These are phyloP conservation scores for Kwoniella pini DNA, from an alignment of 768 basidiomycete species.

Conservation along the genomic window DNA sequence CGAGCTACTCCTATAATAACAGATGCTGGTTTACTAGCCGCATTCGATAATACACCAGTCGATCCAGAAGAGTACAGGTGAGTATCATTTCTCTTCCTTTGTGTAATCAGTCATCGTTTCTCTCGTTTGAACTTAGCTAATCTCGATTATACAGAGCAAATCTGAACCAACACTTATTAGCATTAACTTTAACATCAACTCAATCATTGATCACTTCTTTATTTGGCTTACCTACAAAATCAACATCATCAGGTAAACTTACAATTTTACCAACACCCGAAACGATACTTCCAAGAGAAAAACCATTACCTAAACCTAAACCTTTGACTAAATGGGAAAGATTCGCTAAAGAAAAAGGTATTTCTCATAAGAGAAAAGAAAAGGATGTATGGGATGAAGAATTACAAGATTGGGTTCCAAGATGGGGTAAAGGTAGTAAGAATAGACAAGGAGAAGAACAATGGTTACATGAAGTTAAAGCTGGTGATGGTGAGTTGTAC, in stretches of 20 bases:
- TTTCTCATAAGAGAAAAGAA: constrained; percentile 73
- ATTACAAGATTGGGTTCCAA: constrained; percentile 82
- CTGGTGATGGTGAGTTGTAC: constrained; percentile 67
- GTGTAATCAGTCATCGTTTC: no score
- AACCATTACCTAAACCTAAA: constrained; percentile 90
- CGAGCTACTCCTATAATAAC: constrained; percentile 61
- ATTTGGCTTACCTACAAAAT: constrained; percentile 78
- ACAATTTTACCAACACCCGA: constrained; percentile 76
- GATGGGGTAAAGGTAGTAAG: constrained; percentile 83
- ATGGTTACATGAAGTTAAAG: constrained; percentile 90
- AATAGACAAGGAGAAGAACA: constrained; percentile 82
- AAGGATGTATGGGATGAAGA: constrained; percentile 92
- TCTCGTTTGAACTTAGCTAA: no score
- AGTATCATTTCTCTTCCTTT: no score
- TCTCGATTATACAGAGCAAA: constrained; percentile 61
- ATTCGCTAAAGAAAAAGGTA: constrained; percentile 92
- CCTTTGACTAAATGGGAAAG: constrained; percentile 94
- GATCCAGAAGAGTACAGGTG: constrained; percentile 83
- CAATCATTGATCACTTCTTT: constrained; percentile 78
- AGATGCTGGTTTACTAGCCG: constrained; percentile 79
- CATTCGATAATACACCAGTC: constrained; percentile 82
- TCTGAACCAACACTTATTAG: constrained; percentile 74
- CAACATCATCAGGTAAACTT: constrained; percentile 63
- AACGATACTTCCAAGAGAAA: constrained; percentile 79
- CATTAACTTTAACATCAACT: constrained; percentile 72